Evolutionary conservation across 2,329 filamentous ascomycete genomes (phyloP).

Genomic region (Fusarium scirpi): DNA sequence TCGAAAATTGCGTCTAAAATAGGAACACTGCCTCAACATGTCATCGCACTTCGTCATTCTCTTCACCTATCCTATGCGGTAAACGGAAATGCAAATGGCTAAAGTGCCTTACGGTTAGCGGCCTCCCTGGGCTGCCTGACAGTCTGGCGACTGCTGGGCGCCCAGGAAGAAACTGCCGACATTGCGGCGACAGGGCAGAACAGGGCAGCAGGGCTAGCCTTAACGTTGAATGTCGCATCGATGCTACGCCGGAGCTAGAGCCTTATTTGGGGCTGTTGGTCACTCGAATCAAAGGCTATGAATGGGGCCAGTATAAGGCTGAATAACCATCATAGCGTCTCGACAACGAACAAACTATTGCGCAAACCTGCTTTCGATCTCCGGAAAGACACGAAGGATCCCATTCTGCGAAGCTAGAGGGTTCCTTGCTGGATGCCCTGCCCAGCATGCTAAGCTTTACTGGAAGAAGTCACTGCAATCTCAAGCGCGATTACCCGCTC

Average conservation of each 20-base stretch:
- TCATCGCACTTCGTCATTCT: neutral
- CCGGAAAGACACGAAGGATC: neutral
- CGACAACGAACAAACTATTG: too few species aligned
- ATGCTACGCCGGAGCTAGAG: neutral
- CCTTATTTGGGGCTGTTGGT: neutral
- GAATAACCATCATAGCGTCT: neutral
- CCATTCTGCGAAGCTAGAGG: neutral
- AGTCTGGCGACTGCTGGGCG: neutral
- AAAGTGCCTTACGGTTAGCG: neutral
- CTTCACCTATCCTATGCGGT: neutral
- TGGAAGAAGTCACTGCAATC: neutral
- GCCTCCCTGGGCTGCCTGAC: neutral
- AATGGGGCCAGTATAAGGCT: constrained; percentile 8
- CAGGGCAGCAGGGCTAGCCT: constrained; percentile 2
- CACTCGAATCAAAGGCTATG: neutral
- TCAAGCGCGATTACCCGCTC: constrained; percentile 3
- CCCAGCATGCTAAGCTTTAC: neutral
- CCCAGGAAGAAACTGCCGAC: neutral
- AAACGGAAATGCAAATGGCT: neutral
- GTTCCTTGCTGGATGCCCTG: neutral
- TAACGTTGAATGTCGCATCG: neutral
- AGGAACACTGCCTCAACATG: neutral
- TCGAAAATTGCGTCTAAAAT: neutral
- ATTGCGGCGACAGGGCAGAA: neutral
- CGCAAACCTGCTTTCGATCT: neutral